Base-by-base conservation (phyloP, 495 filamentous ascomycete genomes). In the Aspergillus olivimuriae region DNA sequence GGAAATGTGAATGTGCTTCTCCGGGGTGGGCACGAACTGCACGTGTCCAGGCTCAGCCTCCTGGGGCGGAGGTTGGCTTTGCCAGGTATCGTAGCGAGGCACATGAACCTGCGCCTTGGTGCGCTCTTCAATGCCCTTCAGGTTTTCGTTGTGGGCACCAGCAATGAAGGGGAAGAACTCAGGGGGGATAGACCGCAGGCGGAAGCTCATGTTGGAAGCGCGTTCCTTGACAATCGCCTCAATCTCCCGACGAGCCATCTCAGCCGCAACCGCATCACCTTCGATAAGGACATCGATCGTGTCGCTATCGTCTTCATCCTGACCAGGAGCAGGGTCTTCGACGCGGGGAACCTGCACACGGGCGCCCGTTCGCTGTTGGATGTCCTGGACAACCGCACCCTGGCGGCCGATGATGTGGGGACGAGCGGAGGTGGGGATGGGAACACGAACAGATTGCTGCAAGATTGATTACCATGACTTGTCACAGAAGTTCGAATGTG, bases 91-190 rank as follows among this genome's bases (percentile, higher is more conserved):
- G 54, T 90, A 84, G 21, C 84, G 78, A 42, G 89, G 89, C 34
- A 95, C 81, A 37, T 86, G 76, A 24, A 95, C 69, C 57, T 83
- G 82, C 14, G 92, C 66, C 40, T 83, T 76, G 19, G 81, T 80
- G 36, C 77, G 74, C 45, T 82, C 65, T 61, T 95, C 86, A 28
- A 95, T 73, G 28, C 75, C 75, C 31, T 77, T 73, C 47, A 86
- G 65, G 34, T 76, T 68, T 23, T 70, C 67, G 55, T 88, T 85
- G 56, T 90, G 78, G 11, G 86, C 78, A 18, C 90, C 90, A 18
- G 86, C 83, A 60, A 99, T 86, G 70, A 97, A 97, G 11, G 91
- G 94, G 65, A 89, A 99, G 60, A 87, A 94, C 58, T 95, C 88
- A 15, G 90, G 81, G 2, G 90, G 91, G 45, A 96, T 83, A 12